Base-by-base conservation (phyloP, 441 rosid genomes). In the Pelargonium cotyledonis region DNA sequence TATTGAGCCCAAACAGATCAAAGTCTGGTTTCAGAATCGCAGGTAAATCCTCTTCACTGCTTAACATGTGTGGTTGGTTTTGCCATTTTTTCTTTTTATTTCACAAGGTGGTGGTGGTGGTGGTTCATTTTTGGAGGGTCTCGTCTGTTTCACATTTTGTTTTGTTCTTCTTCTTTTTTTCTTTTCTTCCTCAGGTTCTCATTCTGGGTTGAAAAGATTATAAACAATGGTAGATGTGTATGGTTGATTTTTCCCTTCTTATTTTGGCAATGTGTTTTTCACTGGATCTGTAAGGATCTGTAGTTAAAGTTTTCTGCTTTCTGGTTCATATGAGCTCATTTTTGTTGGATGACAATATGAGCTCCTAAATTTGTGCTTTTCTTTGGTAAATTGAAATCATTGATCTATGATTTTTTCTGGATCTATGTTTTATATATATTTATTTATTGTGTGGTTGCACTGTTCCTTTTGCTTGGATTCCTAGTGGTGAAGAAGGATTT, bases 1-100 rank as follows among this genome's bases (percentile, higher is more conserved):
- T 81, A 87, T 95, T 43, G 99, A 95, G 82, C 95, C 99, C 35
- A 92, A 92, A 78, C 98, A 95, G 90, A 95, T 95, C 90, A 95
- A 95, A 84, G 98, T 95, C 75, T 95, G 99, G 99, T 90, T 90
- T 68, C 96, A 90, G 72, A 95, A 95, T 65, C 95, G 99, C 75
- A 90, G 99, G 99, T 89, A 68, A 6, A 23, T 6, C 8, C 26
- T 8, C 55, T 1, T 14, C 4, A 8, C n/a, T n/a, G n/a, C n/a
- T n/a, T n/a, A n/a, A n/a, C n/a, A 14, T 23, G 26, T 23, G 26
- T 23, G 26, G 26, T 23, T 23, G 26, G 26, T 23, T 23, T 23
- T 23, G 26, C 26, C 26, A 0, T 23, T 23, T 29, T 29, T 29
- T 29, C 4, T 29, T 29, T 29, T 29, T 3, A 2, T 29, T 29